These are phyloP conservation scores for Cenchrus americanus DNA, from an alignment of 176 grass and related monocot genomes.

Conservation along the genomic window DNA sequence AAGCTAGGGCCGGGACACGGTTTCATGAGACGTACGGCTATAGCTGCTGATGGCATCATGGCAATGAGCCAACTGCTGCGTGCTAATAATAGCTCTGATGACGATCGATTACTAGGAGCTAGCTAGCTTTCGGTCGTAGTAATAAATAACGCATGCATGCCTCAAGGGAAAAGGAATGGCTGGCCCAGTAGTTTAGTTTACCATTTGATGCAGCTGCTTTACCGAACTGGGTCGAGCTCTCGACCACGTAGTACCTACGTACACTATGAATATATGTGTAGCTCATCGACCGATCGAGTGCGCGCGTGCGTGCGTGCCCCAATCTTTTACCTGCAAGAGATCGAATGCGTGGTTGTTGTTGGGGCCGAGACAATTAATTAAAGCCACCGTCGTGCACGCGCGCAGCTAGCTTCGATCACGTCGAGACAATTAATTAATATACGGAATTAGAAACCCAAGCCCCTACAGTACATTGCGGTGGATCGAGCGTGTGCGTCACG, in stretches of 20 bases:
- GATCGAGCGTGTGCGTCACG: not conserved
- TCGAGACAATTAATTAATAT: not conserved
- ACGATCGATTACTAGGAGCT: too few relatives aligned
- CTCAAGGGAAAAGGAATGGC: too few relatives aligned
- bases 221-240: constrained; percentile 16
- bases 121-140: too few relatives aligned
- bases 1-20: not conserved
- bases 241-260: not conserved
- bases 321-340: not conserved
- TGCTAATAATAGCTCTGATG: too few relatives aligned
- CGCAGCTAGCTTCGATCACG: too few relatives aligned
- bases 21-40: not conserved
- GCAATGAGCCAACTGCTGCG: too few relatives aligned
- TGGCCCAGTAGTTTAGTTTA: too few relatives aligned
- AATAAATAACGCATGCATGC: too few relatives aligned
- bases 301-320: too few relatives aligned
- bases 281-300: constrained; percentile 3
- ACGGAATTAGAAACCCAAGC: not conserved
- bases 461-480: not conserved
- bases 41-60: too few relatives aligned
- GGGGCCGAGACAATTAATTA: not conserved
- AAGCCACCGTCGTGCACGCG: constrained; percentile 32
- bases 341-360: too few relatives aligned
- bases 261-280: not conserved
- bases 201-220: constrained; percentile 25